phyloP scores from a whole-genome alignment of 495 filamentous ascomycete species.

The Talaromyces proteolyticus region DNA sequence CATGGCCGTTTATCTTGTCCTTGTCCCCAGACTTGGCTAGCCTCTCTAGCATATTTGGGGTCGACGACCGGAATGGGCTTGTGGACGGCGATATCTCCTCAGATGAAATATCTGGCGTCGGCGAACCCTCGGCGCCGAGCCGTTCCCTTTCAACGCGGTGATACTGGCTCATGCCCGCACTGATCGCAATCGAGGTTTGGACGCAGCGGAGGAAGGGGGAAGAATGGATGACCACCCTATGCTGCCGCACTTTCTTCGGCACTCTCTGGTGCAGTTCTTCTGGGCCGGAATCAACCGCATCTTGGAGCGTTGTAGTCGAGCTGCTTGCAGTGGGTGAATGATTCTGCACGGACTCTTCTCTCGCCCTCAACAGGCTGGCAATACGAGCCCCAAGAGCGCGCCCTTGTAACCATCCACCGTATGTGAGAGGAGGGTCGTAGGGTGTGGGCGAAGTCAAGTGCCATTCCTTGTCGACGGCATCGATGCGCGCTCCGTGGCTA shows the following conservation, averaged over 20 bases:
- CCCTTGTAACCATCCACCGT: constrained; percentile 87
- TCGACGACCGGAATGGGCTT: constrained; percentile 9
- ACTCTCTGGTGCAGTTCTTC: constrained; percentile 7
- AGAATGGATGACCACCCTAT: constrained; percentile 80
- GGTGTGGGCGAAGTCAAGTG: constrained; percentile 90
- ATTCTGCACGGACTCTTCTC: constrained; percentile 18
- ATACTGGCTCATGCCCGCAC: constrained; percentile 76
- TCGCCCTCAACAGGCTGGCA: constrained; percentile 56
- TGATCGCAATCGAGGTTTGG: constrained; percentile 86
- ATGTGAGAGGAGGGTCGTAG: constrained; percentile 93
- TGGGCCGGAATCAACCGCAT: not conserved
- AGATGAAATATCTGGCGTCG: constrained; percentile 7
- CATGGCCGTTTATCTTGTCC: constrained; percentile 3
- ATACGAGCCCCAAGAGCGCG: constrained; percentile 76
- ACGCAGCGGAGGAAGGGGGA: constrained; percentile 91
- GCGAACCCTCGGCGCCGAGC: not conserved
- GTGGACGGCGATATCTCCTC: constrained; percentile 7
- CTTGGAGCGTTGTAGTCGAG: not conserved
- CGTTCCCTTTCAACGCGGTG: constrained; percentile 18
- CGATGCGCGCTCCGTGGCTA: constrained; percentile 88
- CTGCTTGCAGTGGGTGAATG: not conserved
- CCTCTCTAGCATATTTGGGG: constrained; percentile 12
- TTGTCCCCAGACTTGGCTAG: constrained; percentile 4
- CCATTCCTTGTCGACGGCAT: constrained; percentile 92
- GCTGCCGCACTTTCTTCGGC: constrained; percentile 45